Percentiles rank a stretch among this genome's conserved stretches.
phyloP scores from a whole-genome alignment of 306 rosid genomes.

The Quercus alba region DNA sequence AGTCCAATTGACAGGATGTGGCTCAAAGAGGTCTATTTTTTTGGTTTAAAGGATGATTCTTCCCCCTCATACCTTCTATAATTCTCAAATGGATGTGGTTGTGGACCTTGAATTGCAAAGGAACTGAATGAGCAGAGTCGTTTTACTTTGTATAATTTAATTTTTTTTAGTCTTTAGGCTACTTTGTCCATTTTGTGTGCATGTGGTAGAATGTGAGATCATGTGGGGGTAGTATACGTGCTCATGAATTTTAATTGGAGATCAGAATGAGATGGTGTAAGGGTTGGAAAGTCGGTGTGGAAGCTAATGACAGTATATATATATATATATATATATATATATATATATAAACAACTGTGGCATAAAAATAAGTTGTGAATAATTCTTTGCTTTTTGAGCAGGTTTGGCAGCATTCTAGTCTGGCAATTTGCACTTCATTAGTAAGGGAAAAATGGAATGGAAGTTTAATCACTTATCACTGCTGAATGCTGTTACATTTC shows the following conservation, averaged over 20 bases:
- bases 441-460: background rate
- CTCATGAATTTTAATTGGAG: background rate
- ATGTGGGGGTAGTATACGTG: background rate
- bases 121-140: no score
- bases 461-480: background rate
- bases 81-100: no score
- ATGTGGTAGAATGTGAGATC: background rate
- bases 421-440: background rate
- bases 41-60: no score
- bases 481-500: background rate
- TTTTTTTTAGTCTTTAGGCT: no score
- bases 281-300: background rate
- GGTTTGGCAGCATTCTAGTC: background rate
- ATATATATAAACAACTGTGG: background rate
- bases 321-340: no score
- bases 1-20: no score
- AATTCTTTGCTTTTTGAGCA: background rate
- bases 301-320: background rate
- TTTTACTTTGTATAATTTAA: no score
- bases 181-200: no score
- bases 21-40: no score
- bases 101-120: no score
- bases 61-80: no score
- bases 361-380: no score
- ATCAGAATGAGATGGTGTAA: background rate